A percentile compares a stretch with the other conserved stretches of the same genome.
Conservation (phyloP, 139 green algal species). For the Desmodesmus armatus region DNA sequence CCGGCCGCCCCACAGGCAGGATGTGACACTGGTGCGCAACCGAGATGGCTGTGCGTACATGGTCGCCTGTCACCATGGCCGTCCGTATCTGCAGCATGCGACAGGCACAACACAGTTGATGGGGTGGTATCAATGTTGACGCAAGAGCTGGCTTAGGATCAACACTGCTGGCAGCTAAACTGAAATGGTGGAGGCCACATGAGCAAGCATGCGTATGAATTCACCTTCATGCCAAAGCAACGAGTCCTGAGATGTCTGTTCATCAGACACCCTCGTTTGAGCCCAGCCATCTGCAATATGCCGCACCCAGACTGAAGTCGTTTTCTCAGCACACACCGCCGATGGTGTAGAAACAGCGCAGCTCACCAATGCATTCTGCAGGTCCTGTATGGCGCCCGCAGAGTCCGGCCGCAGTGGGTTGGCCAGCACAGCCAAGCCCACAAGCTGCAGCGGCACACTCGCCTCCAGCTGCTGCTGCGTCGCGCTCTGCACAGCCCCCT, state of each 20-base stretch:
- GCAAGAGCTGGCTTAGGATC: too few relatives aligned
- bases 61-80: conserved; percentile 61
- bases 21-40: conserved; percentile 66
- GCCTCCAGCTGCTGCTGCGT: conserved; percentile 57
- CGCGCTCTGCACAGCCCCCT: neutral
- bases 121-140: neutral
- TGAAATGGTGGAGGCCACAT: too few relatives aligned
- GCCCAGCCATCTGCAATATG: too few relatives aligned
- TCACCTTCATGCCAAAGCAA: neutral
- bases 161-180: too few relatives aligned
- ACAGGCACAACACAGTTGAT: neutral
- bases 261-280: neutral
- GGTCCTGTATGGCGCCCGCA: conserved; percentile 43
- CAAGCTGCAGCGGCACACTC: conserved; percentile 45
- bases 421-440: conserved; percentile 66
- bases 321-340: neutral
- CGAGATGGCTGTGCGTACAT: conserved; percentile 61
- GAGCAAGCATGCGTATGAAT: neutral
- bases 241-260: neutral
- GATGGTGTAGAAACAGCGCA: neutral
- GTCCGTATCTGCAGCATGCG: conserved; percentile 26
- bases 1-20: conserved; percentile 43
- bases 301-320: too few relatives aligned
- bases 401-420: conserved; percentile 62
- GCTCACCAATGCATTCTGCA: conserved; percentile 60